phyloP scores from a whole-genome alignment of 768 basidiomycete species.

The Termitomyces sp. region DNA sequence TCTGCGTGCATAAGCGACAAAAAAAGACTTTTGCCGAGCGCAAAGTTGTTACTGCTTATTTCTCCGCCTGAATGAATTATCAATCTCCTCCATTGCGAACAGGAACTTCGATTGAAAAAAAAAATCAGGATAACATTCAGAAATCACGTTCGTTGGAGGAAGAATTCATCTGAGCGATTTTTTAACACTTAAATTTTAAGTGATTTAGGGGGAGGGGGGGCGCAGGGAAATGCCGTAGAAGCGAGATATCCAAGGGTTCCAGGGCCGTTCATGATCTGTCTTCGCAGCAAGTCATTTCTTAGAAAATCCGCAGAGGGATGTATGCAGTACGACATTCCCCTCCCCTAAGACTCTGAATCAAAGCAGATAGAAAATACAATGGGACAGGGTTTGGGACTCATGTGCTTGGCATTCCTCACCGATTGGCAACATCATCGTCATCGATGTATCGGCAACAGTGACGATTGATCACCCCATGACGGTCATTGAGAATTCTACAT shows the following conservation, averaged over 20 bases:
- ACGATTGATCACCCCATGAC: neutral
- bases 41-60: neutral
- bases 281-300: neutral
- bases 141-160: neutral
- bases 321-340: neutral
- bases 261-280: neutral
- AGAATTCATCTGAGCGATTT: neutral
- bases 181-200: too few relatives aligned
- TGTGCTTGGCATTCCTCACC: neutral
- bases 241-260: neutral
- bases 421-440: neutral
- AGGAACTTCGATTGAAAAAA: too few relatives aligned
- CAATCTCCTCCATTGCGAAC: neutral
- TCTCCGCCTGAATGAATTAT: neutral
- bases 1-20: too few relatives aligned
- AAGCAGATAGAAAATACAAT: neutral
- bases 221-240: neutral
- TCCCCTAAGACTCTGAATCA: neutral
- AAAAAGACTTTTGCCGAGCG: neutral
- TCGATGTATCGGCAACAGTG: neutral
- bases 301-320: too few relatives aligned
- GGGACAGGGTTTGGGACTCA: neutral
- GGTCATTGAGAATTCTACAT: neutral
- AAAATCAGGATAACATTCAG: neutral
- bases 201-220: neutral